Percentiles rank a stretch among this genome's conserved stretches.
Evolutionary conservation across 768 basidiomycete genomes (phyloP).

Genomic region (Coprinopsis cinerea): DNA sequence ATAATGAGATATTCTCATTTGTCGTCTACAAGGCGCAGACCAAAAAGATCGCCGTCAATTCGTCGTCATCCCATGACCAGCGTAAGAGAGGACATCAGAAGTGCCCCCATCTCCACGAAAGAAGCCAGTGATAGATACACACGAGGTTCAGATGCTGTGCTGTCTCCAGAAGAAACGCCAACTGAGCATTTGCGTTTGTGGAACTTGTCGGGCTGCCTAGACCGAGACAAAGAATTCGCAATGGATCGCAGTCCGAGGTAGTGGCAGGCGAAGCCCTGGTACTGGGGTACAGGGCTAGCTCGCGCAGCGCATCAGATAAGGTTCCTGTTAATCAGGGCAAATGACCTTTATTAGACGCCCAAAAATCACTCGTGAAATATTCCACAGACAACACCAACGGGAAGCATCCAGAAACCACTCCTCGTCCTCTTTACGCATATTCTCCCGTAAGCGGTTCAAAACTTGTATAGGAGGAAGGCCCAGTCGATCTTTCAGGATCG

Average conservation of each 20-base stretch:
- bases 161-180: slow-evolving; percentile 55
- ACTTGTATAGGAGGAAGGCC: slow-evolving; percentile 27
- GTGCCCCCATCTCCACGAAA: too few relatives aligned
- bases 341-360: background rate
- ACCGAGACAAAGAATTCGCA: slow-evolving; percentile 59
- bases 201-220: slow-evolving; percentile 68
- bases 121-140: slow-evolving; percentile 28
- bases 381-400: slow-evolving; percentile 39
- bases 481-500: slow-evolving; percentile 18
- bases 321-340: slow-evolving; percentile 2
- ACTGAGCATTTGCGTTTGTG: slow-evolving; percentile 57
- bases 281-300: background rate
- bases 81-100: too few relatives aligned
- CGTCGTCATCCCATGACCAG: too few relatives aligned
- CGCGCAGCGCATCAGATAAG: slow-evolving; percentile 1
- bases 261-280: too few relatives aligned
- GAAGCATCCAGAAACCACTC: slow-evolving; percentile 52
- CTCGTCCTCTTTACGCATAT: slow-evolving; percentile 33
- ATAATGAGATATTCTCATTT: slow-evolving; percentile 42
- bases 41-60: too few relatives aligned
- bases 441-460: slow-evolving; percentile 38
- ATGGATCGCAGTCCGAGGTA: background rate
- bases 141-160: slow-evolving; percentile 55
- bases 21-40: slow-evolving; percentile 29
- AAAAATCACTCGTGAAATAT: background rate